Percentiles rank a stretch among this genome's conserved stretches.
phyloP scores from a whole-genome alignment of 306 rosid species.

The Cicer arietinum region DNA sequence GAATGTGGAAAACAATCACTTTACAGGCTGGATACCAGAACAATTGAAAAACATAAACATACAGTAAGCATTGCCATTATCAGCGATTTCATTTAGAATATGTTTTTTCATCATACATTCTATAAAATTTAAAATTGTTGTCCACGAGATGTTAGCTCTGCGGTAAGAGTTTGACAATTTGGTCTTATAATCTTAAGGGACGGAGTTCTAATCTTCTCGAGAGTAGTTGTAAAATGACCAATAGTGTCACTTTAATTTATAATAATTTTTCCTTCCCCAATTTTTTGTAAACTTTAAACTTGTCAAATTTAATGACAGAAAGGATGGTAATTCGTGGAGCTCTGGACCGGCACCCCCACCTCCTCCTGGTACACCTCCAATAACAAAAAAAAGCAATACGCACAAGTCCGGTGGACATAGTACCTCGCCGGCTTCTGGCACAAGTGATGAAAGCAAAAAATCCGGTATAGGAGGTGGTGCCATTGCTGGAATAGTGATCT shows the following conservation, averaged over 20 bases:
- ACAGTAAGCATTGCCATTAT: constrained; percentile 63
- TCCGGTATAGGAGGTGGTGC: constrained; percentile 94
- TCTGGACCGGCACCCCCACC: constrained; percentile 98
- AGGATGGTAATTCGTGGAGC: constrained; percentile 78
- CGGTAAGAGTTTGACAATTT: too few relatives aligned
- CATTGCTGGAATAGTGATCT: constrained; percentile 91
- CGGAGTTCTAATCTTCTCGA: too few relatives aligned
- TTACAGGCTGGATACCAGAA: constrained; percentile 93
- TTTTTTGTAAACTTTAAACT: constrained; percentile 31
- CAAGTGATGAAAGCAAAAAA: constrained; percentile 63
- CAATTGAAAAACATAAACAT: constrained; percentile 69
- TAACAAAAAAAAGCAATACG: constrained; percentile 48
- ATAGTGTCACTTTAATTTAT: too few relatives aligned
- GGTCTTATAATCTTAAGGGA: too few relatives aligned
- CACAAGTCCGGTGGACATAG: constrained; percentile 60
- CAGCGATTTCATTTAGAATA: constrained; percentile 12
- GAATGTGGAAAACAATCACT: constrained; percentile 82
- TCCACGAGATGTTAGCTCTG: too few relatives aligned
- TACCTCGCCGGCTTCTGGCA: constrained; percentile 52
- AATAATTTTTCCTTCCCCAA: too few relatives aligned
- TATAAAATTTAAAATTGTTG: constrained; percentile 36
- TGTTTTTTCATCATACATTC: constrained; percentile 21
- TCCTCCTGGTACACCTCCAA: constrained; percentile 93
- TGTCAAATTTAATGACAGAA: constrained; percentile 60
- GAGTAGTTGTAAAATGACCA: too few relatives aligned